A percentile compares a stretch with the other conserved stretches of the same genome.
phyloP scores from a whole-genome alignment of 371 early-diverging fungal species.

The Lichtheimia ornata region DNA sequence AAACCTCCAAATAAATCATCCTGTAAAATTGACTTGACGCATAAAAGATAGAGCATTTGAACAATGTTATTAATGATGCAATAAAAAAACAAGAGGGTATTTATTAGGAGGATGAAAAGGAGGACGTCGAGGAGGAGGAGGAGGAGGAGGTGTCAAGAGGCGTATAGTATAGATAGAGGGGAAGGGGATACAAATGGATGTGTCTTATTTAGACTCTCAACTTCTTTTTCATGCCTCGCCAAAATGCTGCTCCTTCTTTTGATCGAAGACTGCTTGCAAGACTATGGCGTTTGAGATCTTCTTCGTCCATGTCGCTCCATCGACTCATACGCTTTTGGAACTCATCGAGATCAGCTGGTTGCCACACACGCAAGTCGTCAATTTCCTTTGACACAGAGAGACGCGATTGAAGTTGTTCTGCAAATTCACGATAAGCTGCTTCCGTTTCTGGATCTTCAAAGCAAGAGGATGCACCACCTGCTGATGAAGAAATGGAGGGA shows the following conservation, averaged over 20 bases:
- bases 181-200: background rate
- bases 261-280: conserved; percentile 1
- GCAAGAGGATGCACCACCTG: background rate
- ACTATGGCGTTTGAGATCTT: conserved; percentile 11
- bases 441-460: conserved; percentile 14
- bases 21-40: too few relatives aligned
- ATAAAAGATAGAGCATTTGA: background rate
- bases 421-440: conserved; percentile 23
- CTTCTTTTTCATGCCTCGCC: conserved; percentile 34
- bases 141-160: background rate
- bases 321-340: conserved; percentile 10
- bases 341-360: conserved; percentile 18
- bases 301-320: conserved; percentile 9
- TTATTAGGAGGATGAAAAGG: background rate
- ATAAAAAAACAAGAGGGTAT: background rate
- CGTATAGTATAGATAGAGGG: background rate
- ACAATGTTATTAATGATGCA: background rate
- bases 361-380: conserved; percentile 24
- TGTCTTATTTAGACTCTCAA: conserved; percentile 18
- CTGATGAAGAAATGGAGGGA: conserved; percentile 6
- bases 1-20: too few relatives aligned
- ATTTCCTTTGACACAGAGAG: conserved; percentile 29
- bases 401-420: conserved; percentile 25
- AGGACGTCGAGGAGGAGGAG: background rate
- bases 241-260: conserved; percentile 22